Evolutionary conservation across 306 rosid genomes (phyloP).

Genomic region (Prunus dulcis): DNA sequence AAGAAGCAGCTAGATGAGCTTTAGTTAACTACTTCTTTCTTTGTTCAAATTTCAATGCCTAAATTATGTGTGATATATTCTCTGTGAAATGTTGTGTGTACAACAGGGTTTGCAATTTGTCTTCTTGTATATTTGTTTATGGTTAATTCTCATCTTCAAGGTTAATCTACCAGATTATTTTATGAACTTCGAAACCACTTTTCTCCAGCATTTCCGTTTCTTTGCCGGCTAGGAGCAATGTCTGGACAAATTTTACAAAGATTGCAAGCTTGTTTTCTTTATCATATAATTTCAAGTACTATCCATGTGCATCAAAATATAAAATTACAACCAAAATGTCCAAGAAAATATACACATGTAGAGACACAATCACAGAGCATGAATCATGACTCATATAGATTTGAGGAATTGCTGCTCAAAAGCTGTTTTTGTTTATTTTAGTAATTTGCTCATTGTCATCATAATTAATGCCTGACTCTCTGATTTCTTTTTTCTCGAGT

Average conservation of each 20-base stretch:
- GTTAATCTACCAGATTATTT: slow-evolving; percentile 22
- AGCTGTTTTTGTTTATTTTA: background rate
- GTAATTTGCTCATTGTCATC: background rate
- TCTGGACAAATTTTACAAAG: slow-evolving; percentile 20
- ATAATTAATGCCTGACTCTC: no score
- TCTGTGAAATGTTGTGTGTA: slow-evolving; percentile 10
- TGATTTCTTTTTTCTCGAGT: no score
- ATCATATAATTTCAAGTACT: background rate
- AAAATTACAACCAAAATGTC: background rate
- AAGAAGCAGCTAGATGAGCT: slow-evolving; percentile 10
- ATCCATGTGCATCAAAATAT: background rate
- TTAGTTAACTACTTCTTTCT: background rate
- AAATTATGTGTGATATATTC: background rate
- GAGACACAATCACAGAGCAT: background rate
- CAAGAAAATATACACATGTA: background rate
- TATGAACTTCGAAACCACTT: slow-evolving; percentile 39
- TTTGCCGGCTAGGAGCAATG: slow-evolving; percentile 24
- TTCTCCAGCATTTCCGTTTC: slow-evolving; percentile 29
- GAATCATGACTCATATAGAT: background rate
- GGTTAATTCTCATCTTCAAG: slow-evolving; percentile 14
- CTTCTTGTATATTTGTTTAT: slow-evolving; percentile 19
- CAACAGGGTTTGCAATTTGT: slow-evolving; percentile 22
- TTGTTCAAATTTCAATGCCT: slow-evolving; percentile 17
- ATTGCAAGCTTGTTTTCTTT: slow-evolving; percentile 10
- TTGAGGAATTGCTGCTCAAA: background rate